Evolutionary conservation across 2,329 filamentous ascomycete genomes (phyloP).

Genomic region (Fusarium sp.): DNA sequence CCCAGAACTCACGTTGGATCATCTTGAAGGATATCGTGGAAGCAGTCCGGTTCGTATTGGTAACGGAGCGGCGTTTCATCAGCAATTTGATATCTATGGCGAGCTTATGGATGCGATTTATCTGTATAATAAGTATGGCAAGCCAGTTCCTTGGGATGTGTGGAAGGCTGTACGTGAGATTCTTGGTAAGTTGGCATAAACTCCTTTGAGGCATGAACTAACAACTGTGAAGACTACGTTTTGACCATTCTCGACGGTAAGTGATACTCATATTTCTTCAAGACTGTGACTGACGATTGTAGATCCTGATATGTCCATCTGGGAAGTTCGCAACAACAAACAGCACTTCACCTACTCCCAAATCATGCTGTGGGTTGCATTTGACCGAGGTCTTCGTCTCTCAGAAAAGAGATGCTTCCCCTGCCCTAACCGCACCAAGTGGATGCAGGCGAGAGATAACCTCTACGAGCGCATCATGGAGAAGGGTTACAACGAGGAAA

Average conservation of each 20-base stretch:
- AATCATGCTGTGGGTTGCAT: constrained; percentile 84
- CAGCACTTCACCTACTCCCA: constrained; percentile 87
- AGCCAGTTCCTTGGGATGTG: constrained; percentile 80
- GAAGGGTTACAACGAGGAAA: constrained; percentile 77
- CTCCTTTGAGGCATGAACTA: neutral
- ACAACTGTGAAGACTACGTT: constrained; percentile 67
- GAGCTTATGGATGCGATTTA: constrained; percentile 83
- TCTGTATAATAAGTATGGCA: constrained; percentile 82
- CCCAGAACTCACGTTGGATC: constrained; percentile 74
- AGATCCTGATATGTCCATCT: constrained; percentile 84
- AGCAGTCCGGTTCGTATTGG: constrained; percentile 80
- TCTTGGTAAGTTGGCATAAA: constrained; percentile 55
- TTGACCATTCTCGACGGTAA: constrained; percentile 72
- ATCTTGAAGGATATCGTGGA: constrained; percentile 78
- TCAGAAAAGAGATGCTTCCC: constrained; percentile 81
- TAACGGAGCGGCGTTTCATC: constrained; percentile 80
- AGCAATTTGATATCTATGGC: constrained; percentile 83
- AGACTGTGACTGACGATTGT: neutral
- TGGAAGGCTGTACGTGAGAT: constrained; percentile 79
- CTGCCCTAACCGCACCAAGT: constrained; percentile 74
- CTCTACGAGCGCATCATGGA: constrained; percentile 83
- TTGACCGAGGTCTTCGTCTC: constrained; percentile 79
- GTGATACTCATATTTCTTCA: neutral
- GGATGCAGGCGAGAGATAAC: constrained; percentile 73
- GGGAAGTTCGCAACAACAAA: constrained; percentile 81